Percentiles rank a stretch among this genome's conserved stretches.
Evolutionary conservation across 805 yeast genomes (phyloP).

Genomic region (Peterozyma toletana): DNA sequence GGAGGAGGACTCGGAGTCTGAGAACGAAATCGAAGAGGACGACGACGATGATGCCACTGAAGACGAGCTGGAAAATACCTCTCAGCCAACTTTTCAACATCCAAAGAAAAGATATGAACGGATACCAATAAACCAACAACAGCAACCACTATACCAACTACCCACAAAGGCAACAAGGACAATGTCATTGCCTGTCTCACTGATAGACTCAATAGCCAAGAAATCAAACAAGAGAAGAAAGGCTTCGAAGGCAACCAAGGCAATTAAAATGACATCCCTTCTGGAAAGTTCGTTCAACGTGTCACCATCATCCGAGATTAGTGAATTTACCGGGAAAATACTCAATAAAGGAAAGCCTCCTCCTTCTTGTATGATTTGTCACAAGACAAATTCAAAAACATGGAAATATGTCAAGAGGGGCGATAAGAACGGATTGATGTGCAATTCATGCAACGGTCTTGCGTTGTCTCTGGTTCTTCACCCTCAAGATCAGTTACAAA

Average conservation of each 20-base stretch:
- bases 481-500: too few relatives aligned
- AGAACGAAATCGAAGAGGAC: constrained; percentile 17
- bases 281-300: not conserved
- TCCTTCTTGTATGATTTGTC: constrained; percentile 7
- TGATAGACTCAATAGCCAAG: not conserved
- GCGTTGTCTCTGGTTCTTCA: too few relatives aligned
- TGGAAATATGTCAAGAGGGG: constrained; percentile 8
- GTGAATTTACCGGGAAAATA: too few relatives aligned
- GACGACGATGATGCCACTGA: constrained; percentile 5
- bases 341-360: not conserved
- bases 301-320: too few relatives aligned
- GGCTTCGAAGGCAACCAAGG: not conserved
- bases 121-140: not conserved
- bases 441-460: constrained; percentile 4
- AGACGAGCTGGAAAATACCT: constrained; percentile 3
- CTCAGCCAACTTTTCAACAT: not conserved
- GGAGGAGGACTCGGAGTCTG: constrained; percentile 6
- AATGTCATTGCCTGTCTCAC: constrained; percentile 4
- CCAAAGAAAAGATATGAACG: constrained; percentile 7
- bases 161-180: constrained; percentile 5
- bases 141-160: not conserved
- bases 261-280: constrained; percentile 3
- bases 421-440: constrained; percentile 4
- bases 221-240: not conserved
- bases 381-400: constrained; percentile 5